Conservation (phyloP, 305 asterid genomes). For the Fraxinus albicans region DNA sequence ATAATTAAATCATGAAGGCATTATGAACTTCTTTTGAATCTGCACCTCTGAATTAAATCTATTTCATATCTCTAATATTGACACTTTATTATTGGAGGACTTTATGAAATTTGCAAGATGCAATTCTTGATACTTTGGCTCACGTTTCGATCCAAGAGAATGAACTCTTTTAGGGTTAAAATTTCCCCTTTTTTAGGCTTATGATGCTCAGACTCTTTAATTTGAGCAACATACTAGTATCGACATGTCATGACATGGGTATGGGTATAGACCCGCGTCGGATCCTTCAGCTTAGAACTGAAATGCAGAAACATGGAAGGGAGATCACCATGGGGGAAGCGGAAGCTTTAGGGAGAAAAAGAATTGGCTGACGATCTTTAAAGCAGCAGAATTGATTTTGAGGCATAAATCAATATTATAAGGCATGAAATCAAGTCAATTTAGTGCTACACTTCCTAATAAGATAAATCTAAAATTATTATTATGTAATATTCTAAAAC, state of each 20-base stretch:
- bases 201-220: neutral
- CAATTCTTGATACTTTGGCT: neutral
- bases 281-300: neutral
- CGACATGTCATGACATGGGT: neutral
- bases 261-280: no score
- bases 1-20: no score
- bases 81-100: neutral
- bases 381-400: neutral
- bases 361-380: neutral
- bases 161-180: neutral
- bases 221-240: neutral
- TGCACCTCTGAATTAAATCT: no score
- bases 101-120: neutral
- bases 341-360: neutral
- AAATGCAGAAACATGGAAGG: neutral
- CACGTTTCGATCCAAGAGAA: neutral
- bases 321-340: neutral
- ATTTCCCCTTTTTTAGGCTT: neutral
- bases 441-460: neutral
- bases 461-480: neutral
- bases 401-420: neutral
- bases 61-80: no score
- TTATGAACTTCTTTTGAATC: no score
- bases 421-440: neutral
- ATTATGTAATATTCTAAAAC: neutral